Conservation (phyloP, 2,329 filamentous ascomycete genomes). For the Alternaria brassicae region DNA sequence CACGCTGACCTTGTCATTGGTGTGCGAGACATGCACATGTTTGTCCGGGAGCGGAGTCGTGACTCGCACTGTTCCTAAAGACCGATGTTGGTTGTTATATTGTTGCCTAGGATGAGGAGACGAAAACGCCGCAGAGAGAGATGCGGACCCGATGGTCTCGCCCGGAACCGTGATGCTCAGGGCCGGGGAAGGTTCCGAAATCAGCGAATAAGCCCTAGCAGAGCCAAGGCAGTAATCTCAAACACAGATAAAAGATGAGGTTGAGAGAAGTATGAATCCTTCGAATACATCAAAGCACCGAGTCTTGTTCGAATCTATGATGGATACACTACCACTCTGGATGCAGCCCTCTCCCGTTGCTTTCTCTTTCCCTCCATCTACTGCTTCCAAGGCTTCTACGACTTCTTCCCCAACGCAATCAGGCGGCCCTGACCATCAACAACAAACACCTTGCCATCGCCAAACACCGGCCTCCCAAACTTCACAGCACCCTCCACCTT, state of each 20-base stretch:
- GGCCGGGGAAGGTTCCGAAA: conserved; percentile 3
- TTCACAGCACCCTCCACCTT: conserved; percentile 51
- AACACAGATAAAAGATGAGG: not conserved
- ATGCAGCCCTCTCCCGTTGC: conserved; percentile 3
- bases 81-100: not conserved
- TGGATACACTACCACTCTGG: conserved; percentile 11
- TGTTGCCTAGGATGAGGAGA: conserved; percentile 3
- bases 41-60: not conserved
- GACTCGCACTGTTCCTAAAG: not conserved
- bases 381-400: not conserved
- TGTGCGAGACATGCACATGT: not conserved
- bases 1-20: not conserved
- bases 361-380: not conserved
- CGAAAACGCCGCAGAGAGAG: not conserved
- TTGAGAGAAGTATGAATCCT: not conserved
- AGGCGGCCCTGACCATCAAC: conserved; percentile 25
- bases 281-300: not conserved
- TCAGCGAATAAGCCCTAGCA: not conserved
- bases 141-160: conserved; percentile 1
- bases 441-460: conserved; percentile 40
- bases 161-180: conserved; percentile 1
- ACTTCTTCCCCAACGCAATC: conserved; percentile 14
- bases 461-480: conserved; percentile 53
- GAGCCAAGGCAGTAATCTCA: conserved; percentile 1
- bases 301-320: not conserved